Evolutionary conservation across 73 alveolate species (phyloP).

Genomic region (Stentor roeselii): DNA sequence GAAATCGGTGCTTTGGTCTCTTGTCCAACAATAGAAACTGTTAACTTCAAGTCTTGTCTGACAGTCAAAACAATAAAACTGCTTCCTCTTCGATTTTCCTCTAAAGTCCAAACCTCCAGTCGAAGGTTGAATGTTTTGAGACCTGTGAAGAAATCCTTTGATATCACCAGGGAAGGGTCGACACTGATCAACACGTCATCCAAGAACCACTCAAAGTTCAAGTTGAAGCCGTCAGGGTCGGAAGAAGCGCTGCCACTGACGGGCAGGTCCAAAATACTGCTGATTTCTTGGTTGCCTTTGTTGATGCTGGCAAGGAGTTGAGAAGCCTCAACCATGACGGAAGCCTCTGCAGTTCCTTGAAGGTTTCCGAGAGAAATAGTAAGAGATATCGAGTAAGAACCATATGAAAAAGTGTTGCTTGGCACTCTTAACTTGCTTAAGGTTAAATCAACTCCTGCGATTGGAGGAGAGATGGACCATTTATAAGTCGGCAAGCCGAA

Average conservation of each 20-base stretch:
- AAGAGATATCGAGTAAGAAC: neutral
- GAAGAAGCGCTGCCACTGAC: neutral
- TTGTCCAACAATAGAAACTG: neutral
- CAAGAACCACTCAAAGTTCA: neutral
- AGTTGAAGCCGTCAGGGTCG: neutral
- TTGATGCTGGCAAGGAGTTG: neutral
- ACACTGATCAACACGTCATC: neutral
- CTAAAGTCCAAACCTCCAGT: neutral
- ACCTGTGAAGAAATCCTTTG: neutral
- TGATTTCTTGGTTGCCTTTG: slow-evolving; percentile 2
- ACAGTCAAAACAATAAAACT: neutral
- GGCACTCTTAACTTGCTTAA: neutral
- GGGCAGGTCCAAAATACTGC: neutral
- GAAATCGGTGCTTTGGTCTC: neutral
- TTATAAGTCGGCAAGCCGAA: neutral
- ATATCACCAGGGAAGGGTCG: neutral
- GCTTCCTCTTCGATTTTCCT: neutral
- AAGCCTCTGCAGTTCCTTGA: neutral
- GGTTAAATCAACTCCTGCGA: neutral
- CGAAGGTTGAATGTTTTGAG: neutral
- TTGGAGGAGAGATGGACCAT: neutral
- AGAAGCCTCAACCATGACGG: neutral
- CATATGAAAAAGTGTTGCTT: neutral
- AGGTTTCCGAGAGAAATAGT: neutral
- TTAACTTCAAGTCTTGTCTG: neutral